Evolutionary conservation across 768 basidiomycete genomes (phyloP), one percentile per base, ranked within the genome.

Genomic region (Podaxis carcinomalis): DNA sequence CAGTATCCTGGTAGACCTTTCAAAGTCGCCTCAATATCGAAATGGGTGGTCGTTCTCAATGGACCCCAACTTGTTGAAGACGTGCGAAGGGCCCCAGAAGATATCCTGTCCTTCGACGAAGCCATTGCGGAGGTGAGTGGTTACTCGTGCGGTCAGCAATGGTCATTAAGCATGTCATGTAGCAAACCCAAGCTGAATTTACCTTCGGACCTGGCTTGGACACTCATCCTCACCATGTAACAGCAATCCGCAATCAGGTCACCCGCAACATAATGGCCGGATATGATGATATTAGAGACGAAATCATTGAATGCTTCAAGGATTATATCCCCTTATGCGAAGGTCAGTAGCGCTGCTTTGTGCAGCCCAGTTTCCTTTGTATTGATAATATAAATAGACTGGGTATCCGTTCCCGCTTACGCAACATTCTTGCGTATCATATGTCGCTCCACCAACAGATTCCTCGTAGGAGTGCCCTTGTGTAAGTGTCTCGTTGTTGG

Each of bases 381-480:
- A 16, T 44, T 36, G 14, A 44, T 19, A 1, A 19, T 16, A 56
- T 47, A 28, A 21, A 39, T 35, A 77, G 80, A 73, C 5, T 82
- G 79, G 77, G 69, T 63, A 5, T 61, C 63, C 0, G 64, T 74
- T n/a, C 61, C 66, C 0, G 66, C 72, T 0, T 65, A 68, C 36
- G 60, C 68, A 0, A 71, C 69, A 1, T 64, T 73, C 19, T 72
- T 69, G 67, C 60, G 72, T 32, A 72, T 80, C 14, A 70, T 79
- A 11, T 70, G 68, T 28, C 67, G 78, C 13, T 70, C 74, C 3
- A 76, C 70, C 62, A 80, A 80, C 64, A 70, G 80, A 2, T 62
- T 77, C 7, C 80, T 83, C 59, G 76, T 84, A 56, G 81, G 80
- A 0, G 63, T 75, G 5, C 77, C 79, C 1, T 64, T 80, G 10